phyloP scores from a whole-genome alignment of 306 rosid genomes.

The Prinsepia uniflora region DNA sequence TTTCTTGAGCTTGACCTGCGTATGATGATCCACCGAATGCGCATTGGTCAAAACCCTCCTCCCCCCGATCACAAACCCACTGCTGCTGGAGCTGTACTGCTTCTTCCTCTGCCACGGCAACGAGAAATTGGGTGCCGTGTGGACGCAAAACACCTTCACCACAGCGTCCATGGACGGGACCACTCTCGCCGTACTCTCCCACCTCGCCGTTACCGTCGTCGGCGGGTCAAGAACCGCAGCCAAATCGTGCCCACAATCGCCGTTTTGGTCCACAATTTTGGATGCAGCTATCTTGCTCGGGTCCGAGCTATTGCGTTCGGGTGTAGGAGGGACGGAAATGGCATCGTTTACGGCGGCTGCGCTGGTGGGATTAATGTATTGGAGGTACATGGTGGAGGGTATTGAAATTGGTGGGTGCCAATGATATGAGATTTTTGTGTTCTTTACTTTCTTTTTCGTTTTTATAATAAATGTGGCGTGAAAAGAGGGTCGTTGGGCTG shows the following conservation, averaged over 20 bases:
- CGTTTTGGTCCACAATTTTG: slow-evolving; percentile 36
- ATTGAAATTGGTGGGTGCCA: background rate
- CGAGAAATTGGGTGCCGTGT: slow-evolving; percentile 76
- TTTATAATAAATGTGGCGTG: background rate
- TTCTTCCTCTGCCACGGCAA: slow-evolving; percentile 85
- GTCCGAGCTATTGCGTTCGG: slow-evolving; percentile 10
- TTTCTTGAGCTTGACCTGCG: slow-evolving; percentile 77
- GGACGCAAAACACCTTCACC: slow-evolving; percentile 81
- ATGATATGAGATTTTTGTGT: slow-evolving; percentile 17
- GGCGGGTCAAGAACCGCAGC: slow-evolving; percentile 21
- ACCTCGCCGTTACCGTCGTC: slow-evolving; percentile 25
- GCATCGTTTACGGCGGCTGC: slow-evolving; percentile 23
- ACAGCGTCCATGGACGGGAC: slow-evolving; percentile 77
- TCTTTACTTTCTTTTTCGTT: slow-evolving; percentile 34
- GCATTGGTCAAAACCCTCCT: slow-evolving; percentile 75
- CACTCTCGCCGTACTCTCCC: slow-evolving; percentile 41
- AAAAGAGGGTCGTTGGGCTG: background rate
- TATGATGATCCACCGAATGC: slow-evolving; percentile 72
- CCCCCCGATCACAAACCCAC: slow-evolving; percentile 67
- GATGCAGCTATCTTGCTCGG: slow-evolving; percentile 11
- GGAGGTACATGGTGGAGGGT: slow-evolving; percentile 10
- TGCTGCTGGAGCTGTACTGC: slow-evolving; percentile 67
- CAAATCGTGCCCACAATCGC: slow-evolving; percentile 14
- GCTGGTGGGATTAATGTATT: slow-evolving; percentile 16
- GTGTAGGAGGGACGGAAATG: slow-evolving; percentile 19